Base-by-base conservation (phyloP, 208 protist genomes). In the Crithidia acanthocephali region DNA sequence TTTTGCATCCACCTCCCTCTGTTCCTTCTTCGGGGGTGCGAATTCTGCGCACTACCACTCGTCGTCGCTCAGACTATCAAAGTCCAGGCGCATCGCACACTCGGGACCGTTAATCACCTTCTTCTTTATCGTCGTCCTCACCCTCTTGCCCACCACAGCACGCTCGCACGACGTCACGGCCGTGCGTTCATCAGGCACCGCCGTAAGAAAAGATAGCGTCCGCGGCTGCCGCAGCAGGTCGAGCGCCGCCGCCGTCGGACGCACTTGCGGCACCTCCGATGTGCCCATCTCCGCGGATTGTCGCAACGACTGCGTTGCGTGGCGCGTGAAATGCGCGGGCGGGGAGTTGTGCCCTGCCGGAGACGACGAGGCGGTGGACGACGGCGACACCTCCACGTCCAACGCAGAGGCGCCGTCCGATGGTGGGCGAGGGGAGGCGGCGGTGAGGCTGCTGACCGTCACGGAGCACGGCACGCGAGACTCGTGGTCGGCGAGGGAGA, bases 11-110 rank as follows among this genome's bases (percentile, higher is more conserved):
- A n/a, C n/a, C n/a, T n/a, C n/a, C n/a, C n/a, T n/a, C n/a, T n/a
- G n/a, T n/a, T n/a, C n/a, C n/a, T n/a, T n/a, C n/a, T n/a, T n/a
- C n/a, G n/a, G n/a, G n/a, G n/a, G n/a, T n/a, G n/a, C n/a, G n/a
- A n/a, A 48, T 13, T n/a, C 16, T 3, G 9, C 44, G n/a, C n/a
- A n/a, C 22, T 56, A 68, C 30, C 53, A 53, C 0, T 64, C 74
- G 8, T 69, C 52, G 61, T 74, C 66, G 28, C 62, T 65, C 30
- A 73, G 30, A 10, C 28, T 57, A 62, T 87, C 81, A 59, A 87
- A 87, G 42, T 65, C 64, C 0, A 90, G 74, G 35, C 61, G 74
- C 63, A 77, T 27, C n/a, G 70, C 73, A 42, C 81, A 87, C 44
- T 76, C 53, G 15, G 62, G 45, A 28, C 42, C 66, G 20, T 52